phyloP scores from a whole-genome alignment of 441 rosid species.

The Metrosideros polymorpha region DNA sequence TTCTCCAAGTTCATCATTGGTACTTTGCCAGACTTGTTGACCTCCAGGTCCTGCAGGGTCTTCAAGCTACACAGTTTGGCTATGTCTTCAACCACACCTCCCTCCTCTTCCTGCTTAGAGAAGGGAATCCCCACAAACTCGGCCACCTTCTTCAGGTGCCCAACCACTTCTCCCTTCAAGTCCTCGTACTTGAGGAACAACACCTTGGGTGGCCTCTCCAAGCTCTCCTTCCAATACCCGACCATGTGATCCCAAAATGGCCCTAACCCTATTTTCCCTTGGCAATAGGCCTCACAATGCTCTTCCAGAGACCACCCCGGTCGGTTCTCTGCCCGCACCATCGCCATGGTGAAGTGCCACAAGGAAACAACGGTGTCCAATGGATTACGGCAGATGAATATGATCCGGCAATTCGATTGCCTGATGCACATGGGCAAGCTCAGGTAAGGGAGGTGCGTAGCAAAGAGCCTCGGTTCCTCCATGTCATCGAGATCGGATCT shows the following conservation, averaged over 20 bases:
- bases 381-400: neutral
- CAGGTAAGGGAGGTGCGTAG: neutral
- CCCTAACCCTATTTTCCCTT: neutral
- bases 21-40: neutral
- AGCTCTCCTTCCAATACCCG: neutral
- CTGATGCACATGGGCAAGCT: neutral
- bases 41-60: neutral
- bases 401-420: neutral
- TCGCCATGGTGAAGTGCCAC: neutral
- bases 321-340: neutral
- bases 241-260: too few relatives aligned
- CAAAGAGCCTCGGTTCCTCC: neutral
- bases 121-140: neutral
- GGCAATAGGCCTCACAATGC: neutral
- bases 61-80: neutral
- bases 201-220: neutral
- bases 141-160: neutral
- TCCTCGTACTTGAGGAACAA: neutral
- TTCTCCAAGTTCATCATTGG: neutral
- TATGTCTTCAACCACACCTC: neutral
- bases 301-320: neutral
- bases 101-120: neutral
- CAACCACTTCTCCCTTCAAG: neutral
- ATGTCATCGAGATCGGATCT: neutral
- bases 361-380: neutral